phyloP scores from a whole-genome alignment of 352 stramenopile genomes.

The Phytophthora tentaculata region DNA sequence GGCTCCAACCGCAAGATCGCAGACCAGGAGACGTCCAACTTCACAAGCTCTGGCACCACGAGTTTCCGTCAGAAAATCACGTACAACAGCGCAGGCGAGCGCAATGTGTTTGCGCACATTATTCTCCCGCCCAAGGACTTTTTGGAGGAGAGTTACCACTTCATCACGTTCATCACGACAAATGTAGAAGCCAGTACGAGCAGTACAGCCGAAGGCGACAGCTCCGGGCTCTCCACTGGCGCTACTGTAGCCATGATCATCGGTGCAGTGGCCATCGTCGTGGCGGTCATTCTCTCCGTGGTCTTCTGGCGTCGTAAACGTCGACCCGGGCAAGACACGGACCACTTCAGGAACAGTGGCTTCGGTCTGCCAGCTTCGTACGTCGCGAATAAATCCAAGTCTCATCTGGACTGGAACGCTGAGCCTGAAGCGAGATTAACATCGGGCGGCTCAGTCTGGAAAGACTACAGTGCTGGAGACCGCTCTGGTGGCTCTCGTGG shows the following conservation, averaged over 20 bases:
- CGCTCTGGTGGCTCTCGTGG: constrained; percentile 49
- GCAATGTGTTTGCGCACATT: constrained; percentile 82
- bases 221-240: constrained; percentile 46
- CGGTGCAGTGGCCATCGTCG: constrained; percentile 49
- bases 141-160: constrained; percentile 73
- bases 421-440: constrained; percentile 43
- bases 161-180: constrained; percentile 79
- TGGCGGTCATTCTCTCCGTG: constrained; percentile 52
- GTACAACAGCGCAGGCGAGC: constrained; percentile 54
- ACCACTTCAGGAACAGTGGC: constrained; percentile 68
- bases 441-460: constrained; percentile 41
- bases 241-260: constrained; percentile 55
- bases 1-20: constrained; percentile 72
- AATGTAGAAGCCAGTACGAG: constrained; percentile 33
- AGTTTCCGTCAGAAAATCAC: constrained; percentile 68
- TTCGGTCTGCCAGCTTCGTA: constrained; percentile 55
- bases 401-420: constrained; percentile 66
- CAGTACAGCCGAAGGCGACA: constrained; percentile 14
- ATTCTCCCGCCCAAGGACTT: constrained; percentile 66
- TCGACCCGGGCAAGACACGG: constrained; percentile 39
- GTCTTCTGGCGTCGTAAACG: constrained; percentile 68
- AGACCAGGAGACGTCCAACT: constrained; percentile 79
- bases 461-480: constrained; percentile 52
- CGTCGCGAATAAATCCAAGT: constrained; percentile 59
- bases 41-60: constrained; percentile 60